Evolutionary conservation across 306 rosid species (phyloP), one percentile per base, ranked within the genome.

Genomic region (Dryas alaskensis): DNA sequence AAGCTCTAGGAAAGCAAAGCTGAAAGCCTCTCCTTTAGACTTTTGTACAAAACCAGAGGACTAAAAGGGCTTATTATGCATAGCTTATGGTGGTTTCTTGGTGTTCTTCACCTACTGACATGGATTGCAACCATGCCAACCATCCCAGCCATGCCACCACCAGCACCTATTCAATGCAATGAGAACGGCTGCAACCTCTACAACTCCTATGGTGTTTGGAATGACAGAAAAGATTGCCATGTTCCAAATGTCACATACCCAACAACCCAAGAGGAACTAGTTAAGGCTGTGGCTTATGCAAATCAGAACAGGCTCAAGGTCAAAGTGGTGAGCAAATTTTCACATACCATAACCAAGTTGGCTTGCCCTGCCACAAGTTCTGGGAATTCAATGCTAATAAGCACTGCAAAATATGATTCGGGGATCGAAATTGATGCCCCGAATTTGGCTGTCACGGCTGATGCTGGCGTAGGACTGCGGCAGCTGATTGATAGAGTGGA

Each of bases 131-230:
- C 69, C 60, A 73, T 54, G 27, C 51, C 16, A 63, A 25, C 73
- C n/a, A 37, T 70, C 76, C 9, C 43, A 6, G 79, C 87, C 76
- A 59, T 77, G 75, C 68, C 46, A 1, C 97, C 93, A 10, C 78
- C 60, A 2, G 69, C 86, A 1, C 91, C 97, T 2, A 43, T 92
- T 37, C 77, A 62, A 5, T 89, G 97, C 86, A 54, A 66, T 76
- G 37, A 31, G 6, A 44, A 69, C 11, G 81, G 88, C 40, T 92
- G 97, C 81, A 92, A 71, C 22, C 86, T 92, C 71, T 48, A n/a
- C 76, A 92, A 87, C 83, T 69, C 93, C 72, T 92, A 92, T 10
- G 91, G 91, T n/a, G 75, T 70, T 10, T 89, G 97, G 97, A 83
- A 82, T 1, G 92, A 92, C 69, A 81, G 92, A 11, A 76, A 80